Conservation (phyloP, 208 protist genomes). For the Leptomonas seymouri region DNA sequence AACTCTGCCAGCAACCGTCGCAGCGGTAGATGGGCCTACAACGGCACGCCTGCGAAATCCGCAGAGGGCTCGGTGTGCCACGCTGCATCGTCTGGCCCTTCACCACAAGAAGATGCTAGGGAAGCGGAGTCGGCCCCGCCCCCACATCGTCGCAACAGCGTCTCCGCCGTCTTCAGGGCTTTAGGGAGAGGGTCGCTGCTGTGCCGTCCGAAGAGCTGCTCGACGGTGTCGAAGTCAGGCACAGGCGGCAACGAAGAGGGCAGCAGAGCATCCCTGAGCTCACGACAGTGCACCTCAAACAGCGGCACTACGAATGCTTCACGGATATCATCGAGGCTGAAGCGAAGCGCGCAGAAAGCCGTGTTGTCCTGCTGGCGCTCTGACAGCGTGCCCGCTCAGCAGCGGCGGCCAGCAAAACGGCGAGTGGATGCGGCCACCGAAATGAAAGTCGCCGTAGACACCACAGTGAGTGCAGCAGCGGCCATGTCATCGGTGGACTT, state of each 20-base stretch:
- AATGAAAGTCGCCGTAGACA: not conserved
- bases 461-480: not conserved
- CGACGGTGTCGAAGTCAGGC: constrained; percentile 16
- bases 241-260: not conserved
- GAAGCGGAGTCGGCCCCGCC: not conserved
- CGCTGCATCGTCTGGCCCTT: too few relatives aligned
- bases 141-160: constrained; percentile 8
- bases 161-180: not conserved
- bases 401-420: not conserved
- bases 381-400: not conserved
- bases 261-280: not conserved
- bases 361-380: not conserved
- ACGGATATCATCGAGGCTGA: constrained; percentile 21
- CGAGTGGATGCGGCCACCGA: not conserved
- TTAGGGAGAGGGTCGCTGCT: constrained; percentile 3
- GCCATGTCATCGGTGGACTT: constrained; percentile 5
- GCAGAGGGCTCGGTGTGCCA: too few relatives aligned
- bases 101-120: not conserved
- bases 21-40: not conserved
- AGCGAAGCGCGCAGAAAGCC: not conserved
- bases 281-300: constrained; percentile 12
- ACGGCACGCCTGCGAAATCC: too few relatives aligned
- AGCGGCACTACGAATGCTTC: constrained; percentile 22
- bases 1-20: not conserved
- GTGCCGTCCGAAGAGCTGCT: constrained; percentile 8